Base-by-base conservation (phyloP, 768 basidiomycete genomes). In the Boletus patriciae region DNA sequence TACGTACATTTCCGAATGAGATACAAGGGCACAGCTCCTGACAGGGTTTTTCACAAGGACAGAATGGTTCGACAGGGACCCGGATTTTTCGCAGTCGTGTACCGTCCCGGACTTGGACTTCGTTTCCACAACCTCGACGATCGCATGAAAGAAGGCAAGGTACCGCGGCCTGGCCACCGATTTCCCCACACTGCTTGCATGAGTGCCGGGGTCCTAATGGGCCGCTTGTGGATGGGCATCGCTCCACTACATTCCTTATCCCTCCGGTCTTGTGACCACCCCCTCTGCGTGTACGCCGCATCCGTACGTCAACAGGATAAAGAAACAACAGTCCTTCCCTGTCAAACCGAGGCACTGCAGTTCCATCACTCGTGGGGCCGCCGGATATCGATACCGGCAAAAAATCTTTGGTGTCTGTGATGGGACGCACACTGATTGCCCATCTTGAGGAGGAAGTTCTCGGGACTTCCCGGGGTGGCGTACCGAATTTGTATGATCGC, bases 241-340 rank as follows among this genome's bases (percentile, higher is more conserved):
- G 45, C 37, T 57, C 49, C 52, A 49, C 48, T 12, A n/a, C 25
- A 50, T 53, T 43, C 53, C 52, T 58, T 49, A 43, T 19, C 19
- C 42, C 52, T 52, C 42, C 40, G 44, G 21, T 33, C 33, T 10
- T 25, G 21, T 54, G 49, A 52, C 10, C 21, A 12, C 25, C 46
- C 49, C 21, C 3, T 25, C 46, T 41, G 21, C 45, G 43, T 18
- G 46, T 33, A 52, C 33, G 57, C 47, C 62, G n/a, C n/a, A 46
- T 52, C 45, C 31, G 33, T 69, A 69, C 59, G 59, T 69, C 51
- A 54, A 42, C 55, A 43, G 15, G 27, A 49, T 31, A 15, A 23
- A 43, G 46, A 27, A 46, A 43, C 19, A 41, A 23, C 27, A 15
- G 27, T 36, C 23, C 25, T 51, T 52, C 42, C 37, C 46, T 34